phyloP scores from a whole-genome alignment of 139 green algal species.

The Chlamydomonas sphaeroides region DNA sequence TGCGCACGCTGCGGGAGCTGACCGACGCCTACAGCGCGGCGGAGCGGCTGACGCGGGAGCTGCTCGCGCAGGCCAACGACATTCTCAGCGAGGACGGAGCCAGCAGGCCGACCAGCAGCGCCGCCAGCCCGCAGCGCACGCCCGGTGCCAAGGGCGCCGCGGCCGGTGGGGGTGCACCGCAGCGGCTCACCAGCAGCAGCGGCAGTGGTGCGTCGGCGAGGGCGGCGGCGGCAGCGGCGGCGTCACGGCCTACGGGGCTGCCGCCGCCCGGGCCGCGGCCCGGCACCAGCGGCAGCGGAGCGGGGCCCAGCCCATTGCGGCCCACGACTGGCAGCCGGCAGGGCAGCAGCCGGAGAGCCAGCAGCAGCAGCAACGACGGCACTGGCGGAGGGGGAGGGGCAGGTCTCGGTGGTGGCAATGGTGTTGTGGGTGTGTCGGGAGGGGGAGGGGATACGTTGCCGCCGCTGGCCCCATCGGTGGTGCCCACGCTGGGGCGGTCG shows the following conservation, averaged over 20 bases:
- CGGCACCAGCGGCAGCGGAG: not conserved
- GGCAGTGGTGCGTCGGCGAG: too few species aligned
- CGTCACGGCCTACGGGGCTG: not conserved
- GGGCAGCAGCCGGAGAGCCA: not conserved
- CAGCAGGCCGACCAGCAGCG: slow-evolving; percentile 17
- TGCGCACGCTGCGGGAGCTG: slow-evolving; percentile 43
- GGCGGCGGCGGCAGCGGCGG: too few species aligned
- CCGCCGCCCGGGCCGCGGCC: not conserved
- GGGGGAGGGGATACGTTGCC: too few species aligned
- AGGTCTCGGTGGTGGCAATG: too few species aligned
- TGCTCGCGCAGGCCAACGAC: slow-evolving; percentile 44
- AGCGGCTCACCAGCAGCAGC: not conserved
- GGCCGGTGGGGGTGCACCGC: not conserved
- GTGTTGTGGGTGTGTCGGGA: too few species aligned
- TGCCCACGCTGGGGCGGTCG: too few species aligned
- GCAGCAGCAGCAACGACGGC: not conserved
- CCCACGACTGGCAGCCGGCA: not conserved
- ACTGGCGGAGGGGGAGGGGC: too few species aligned
- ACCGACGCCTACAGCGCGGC: slow-evolving; percentile 38
- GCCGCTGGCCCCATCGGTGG: too few species aligned
- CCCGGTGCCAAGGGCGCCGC: not conserved
- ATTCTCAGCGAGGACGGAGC: slow-evolving; percentile 9
- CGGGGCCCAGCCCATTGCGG: slow-evolving; percentile 11
- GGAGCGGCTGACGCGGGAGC: slow-evolving; percentile 41
- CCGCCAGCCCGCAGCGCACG: not conserved